Conservation (phyloP, 305 asterid genomes). For the Plantago lanceolata region DNA sequence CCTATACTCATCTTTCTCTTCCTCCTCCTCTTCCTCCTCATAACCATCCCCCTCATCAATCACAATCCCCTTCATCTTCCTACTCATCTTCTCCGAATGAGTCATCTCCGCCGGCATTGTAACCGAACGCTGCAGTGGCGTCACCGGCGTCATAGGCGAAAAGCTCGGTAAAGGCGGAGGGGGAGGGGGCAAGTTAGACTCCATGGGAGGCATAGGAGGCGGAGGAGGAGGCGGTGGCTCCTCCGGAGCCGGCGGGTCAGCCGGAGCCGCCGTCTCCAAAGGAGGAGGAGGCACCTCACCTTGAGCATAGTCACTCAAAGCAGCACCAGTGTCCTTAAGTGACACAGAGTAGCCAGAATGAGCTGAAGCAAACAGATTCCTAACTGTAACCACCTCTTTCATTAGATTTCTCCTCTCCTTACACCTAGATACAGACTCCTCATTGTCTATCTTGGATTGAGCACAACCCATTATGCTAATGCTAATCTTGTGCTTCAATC, state of each 20-base stretch:
- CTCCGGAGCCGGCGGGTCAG: constrained; percentile 40
- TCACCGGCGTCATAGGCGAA: constrained; percentile 43
- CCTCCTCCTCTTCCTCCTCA: constrained; percentile 46
- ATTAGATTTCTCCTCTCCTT: constrained; percentile 78
- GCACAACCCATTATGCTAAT: constrained; percentile 68
- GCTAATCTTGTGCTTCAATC: constrained; percentile 14
- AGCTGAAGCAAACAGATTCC: constrained; percentile 87
- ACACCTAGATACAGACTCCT: constrained; percentile 86
- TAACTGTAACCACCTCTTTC: constrained; percentile 72
- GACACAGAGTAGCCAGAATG: constrained; percentile 77
- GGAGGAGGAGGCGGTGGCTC: constrained; percentile 50
- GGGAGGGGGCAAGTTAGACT: constrained; percentile 68
- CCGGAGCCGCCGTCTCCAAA: constrained; percentile 29
- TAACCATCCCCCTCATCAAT: constrained; percentile 45
- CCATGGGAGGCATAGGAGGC: constrained; percentile 44
- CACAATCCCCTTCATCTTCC: constrained; percentile 54
- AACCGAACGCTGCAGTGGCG: constrained; percentile 63
- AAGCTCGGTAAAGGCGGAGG: constrained; percentile 90
- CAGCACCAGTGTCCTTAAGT: constrained; percentile 89
- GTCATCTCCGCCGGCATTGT: constrained; percentile 65
- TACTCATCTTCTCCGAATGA: constrained; percentile 35
- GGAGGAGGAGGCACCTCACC: constrained; percentile 75
- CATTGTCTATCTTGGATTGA: constrained; percentile 84
- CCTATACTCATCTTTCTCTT: constrained; percentile 35
- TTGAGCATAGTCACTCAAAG: constrained; percentile 78